Base-by-base conservation (phyloP, 2,329 filamentous ascomycete species). In the Trichoderma aggressivum region DNA sequence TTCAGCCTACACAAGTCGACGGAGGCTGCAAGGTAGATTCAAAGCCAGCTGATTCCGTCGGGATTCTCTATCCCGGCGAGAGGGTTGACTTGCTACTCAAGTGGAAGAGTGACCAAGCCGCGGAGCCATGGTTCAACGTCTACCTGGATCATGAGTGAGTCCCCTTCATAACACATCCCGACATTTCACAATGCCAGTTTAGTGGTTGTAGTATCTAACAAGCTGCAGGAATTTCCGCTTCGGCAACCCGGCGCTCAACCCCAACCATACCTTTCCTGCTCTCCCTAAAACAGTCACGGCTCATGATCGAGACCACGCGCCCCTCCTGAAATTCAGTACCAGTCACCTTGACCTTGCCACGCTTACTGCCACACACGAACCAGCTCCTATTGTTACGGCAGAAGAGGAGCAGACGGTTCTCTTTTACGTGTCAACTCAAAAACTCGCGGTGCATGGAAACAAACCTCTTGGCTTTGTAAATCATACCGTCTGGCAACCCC, bases 81-180 rank as follows among this genome's bases (percentile, higher is more conserved):
- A 70, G 76, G 18, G 70, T 73, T 16, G 75, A 78, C 14, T 18
- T 75, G n/a, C 30, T 75, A 28, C 55, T 77, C 11, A 34, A 24
- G 1, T 76, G 76, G 76, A 72, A 68, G 26, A 65, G 60, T 1
- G 70, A 47, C 0, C 70, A 43, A 14, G 18, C 60, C 0, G 34
- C 67, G 14, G 47, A 66, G 4, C 60, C 74, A 14, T 75, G 74
- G 64, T 64, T 78, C 11, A 75, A 74, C 61, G 63, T 78, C 24
- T 74, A 75, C 28, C 70, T 77, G 30, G 76, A 77, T 56, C 71
- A 76, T n/a, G 76, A 78, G 76, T 77, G 62, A 67, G 74, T 73
- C n/a, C 62, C 62, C 14, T 34, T 11, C 55, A 34, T 3, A 30
- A 7, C 10, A 11, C 32, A 28, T 18, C 10, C 3, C n/a, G 11